Evolutionary conservation across 257 asterid genomes (phyloP), one percentile per base, ranked within the genome.

Genomic region (Linaria vulgaris): DNA sequence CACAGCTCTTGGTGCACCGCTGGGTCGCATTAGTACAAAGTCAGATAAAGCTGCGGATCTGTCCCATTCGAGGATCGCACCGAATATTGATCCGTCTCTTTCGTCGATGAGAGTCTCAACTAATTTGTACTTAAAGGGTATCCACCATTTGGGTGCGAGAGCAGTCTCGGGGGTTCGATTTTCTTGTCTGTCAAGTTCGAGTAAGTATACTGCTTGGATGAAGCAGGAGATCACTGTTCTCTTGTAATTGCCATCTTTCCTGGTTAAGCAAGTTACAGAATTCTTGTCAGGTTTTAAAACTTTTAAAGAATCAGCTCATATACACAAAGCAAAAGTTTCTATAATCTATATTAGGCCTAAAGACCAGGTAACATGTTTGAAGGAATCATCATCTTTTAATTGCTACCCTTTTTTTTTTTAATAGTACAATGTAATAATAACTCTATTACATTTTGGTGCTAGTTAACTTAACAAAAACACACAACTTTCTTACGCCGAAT

Each of bases 131-230:
- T 87, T 94, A 72, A 90, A 94, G 0, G 99, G 97, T 21, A 61
- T 84, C 97, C 96, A 90, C 99, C 99, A 94, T 69, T 94, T 85
- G 1, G 99, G 97, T 48, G 99, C 99, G 12, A 94, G 96, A 45
- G 94, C 95, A n/a, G 72, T 80, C 25, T 81, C 88, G 3, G 67
- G 48, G 30, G 76, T 77, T 78, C 96, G 63, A 65, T 79, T 84
- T 70, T 94, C 99, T 70, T 94, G 99, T 46, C 96, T 75, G 76
- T 94, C 99, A 10, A 94, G 87, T 69, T 94, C 99, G 5, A 94
- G 92, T 69, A 94, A 76, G 85, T 94, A 94, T 6, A 90, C 95
- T 0, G 97, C 95, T 77, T 94, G 99, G 67, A 94, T 90, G 34
- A 94, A 94, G 82, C 99, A 94, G 34, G 99, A 87, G 19, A 86